Evolutionary conservation across 2,329 filamentous ascomycete genomes (phyloP).

Genomic region (Monosporascus sp.): DNA sequence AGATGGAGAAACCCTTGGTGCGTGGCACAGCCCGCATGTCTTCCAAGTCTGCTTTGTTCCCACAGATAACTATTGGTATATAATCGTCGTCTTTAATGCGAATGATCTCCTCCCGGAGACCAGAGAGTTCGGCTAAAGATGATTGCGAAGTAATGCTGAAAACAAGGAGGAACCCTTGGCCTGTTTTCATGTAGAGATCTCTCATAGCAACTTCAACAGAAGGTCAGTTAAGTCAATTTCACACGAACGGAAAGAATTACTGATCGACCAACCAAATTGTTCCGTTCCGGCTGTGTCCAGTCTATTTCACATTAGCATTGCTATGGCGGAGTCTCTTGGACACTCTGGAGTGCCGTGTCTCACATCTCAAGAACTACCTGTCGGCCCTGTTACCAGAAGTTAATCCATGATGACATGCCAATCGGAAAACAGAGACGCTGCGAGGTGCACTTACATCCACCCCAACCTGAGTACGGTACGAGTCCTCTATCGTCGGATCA

Average conservation of each 20-base stretch:
- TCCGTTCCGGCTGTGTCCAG: slow-evolving; percentile 89
- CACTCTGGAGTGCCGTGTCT: slow-evolving; percentile 28
- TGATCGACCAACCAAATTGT: slow-evolving; percentile 71
- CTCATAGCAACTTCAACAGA: slow-evolving; percentile 53
- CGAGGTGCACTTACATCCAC: slow-evolving; percentile 66
- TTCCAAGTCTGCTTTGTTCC: slow-evolving; percentile 87
- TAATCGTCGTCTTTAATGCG: slow-evolving; percentile 86
- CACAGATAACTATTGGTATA: slow-evolving; percentile 83
- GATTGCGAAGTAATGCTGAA: slow-evolving; percentile 85
- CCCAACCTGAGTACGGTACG: slow-evolving; percentile 68
- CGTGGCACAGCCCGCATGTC: slow-evolving; percentile 76
- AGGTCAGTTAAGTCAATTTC: slow-evolving; percentile 16
- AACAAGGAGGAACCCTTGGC: slow-evolving; percentile 85
- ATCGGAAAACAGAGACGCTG: slow-evolving; percentile 5
- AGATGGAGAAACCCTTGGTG: slow-evolving; percentile 74
- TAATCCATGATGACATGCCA: slow-evolving; percentile 21
- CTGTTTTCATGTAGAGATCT: slow-evolving; percentile 89
- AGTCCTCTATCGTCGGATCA: slow-evolving; percentile 74
- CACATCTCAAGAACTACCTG: slow-evolving; percentile 89
- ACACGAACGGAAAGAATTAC: slow-evolving; percentile 3
- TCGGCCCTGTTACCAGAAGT: slow-evolving; percentile 55
- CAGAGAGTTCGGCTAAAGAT: slow-evolving; percentile 75
- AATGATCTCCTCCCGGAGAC: slow-evolving; percentile 82
- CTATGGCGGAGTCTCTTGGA: slow-evolving; percentile 15
- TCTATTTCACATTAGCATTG: slow-evolving; percentile 37